Conservation (phyloP, 1,284 basidiomycete genomes). For the Ceratobasidium theobromae region DNA sequence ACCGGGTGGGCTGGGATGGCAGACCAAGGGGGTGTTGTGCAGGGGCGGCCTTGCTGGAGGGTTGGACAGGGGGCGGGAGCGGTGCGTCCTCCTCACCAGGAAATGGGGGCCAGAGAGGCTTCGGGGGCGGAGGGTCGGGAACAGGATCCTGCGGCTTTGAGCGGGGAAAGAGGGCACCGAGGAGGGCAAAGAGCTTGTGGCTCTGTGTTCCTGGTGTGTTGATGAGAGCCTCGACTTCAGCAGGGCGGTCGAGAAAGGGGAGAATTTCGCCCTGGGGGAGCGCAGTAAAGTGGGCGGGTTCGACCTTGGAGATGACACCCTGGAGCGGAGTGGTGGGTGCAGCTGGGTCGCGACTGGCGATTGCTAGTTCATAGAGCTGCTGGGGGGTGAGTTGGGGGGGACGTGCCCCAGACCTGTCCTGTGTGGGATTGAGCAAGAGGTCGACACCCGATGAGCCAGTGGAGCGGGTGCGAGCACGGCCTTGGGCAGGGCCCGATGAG, state of each 20-base stretch:
- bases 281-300: slow-evolving; percentile 54
- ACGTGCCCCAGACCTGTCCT: slow-evolving; percentile 23
- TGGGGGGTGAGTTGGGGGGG: slow-evolving; percentile 34
- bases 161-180: slow-evolving; percentile 61
- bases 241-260: slow-evolving; percentile 72
- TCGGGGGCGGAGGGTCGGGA: background rate
- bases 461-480: slow-evolving; percentile 34
- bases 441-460: slow-evolving; percentile 13
- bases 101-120: slow-evolving; percentile 12
- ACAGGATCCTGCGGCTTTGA: background rate
- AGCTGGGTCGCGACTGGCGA: slow-evolving; percentile 27
- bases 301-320: background rate
- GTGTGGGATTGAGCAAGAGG: slow-evolving; percentile 44
- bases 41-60: slow-evolving; percentile 8
- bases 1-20: slow-evolving; percentile 52
- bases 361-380: slow-evolving; percentile 37
- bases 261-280: slow-evolving; percentile 68
- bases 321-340: slow-evolving; percentile 24
- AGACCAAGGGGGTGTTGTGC: slow-evolving; percentile 6
- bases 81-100: slow-evolving; percentile 15
- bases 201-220: slow-evolving; percentile 54
- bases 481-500: slow-evolving; percentile 20
- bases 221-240: slow-evolving; percentile 64
- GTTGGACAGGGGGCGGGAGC: background rate
- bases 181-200: slow-evolving; percentile 64